Evolutionary conservation across 164 flowering plant genomes (phyloP).

Genomic region (Cinnamomum micranthum): DNA sequence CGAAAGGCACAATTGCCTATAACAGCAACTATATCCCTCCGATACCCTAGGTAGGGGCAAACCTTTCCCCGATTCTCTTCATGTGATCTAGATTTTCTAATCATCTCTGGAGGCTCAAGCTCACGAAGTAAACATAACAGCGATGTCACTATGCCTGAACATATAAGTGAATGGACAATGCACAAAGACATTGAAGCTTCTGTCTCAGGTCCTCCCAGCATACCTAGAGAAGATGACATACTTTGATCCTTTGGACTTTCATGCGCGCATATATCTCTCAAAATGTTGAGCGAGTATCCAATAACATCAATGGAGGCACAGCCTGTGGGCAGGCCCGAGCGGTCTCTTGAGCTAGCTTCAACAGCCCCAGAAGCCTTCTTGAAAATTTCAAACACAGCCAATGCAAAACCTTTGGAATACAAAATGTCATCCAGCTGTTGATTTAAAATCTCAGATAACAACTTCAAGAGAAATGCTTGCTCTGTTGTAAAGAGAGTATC

Average conservation of each 20-base stretch:
- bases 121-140: conserved; percentile 55
- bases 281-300: conserved; percentile 57
- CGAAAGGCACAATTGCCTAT: conserved; percentile 64
- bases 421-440: conserved; percentile 37
- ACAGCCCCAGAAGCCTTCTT: conserved; percentile 36
- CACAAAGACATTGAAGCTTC: conserved; percentile 17
- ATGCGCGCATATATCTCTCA: conserved; percentile 68
- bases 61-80: conserved; percentile 33
- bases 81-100: conserved; percentile 44
- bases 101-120: conserved; percentile 70
- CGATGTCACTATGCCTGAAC: conserved; percentile 51
- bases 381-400: conserved; percentile 43
- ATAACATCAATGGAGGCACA: conserved; percentile 50
- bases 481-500: conserved; percentile 35
- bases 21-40: conserved; percentile 76
- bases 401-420: conserved; percentile 41
- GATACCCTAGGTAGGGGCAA: conserved; percentile 81
- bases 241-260: conserved; percentile 12
- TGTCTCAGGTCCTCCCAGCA: conserved; percentile 4
- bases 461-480: conserved; percentile 57
- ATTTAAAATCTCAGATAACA: conserved; percentile 51
- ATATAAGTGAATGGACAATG: conserved; percentile 35
- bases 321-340: conserved; percentile 54
- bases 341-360: conserved; percentile 28
- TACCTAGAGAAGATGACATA: neutral